Evolutionary conservation across 2,329 filamentous ascomycete species (phyloP).

Genomic region (Colletotrichum sojae): DNA sequence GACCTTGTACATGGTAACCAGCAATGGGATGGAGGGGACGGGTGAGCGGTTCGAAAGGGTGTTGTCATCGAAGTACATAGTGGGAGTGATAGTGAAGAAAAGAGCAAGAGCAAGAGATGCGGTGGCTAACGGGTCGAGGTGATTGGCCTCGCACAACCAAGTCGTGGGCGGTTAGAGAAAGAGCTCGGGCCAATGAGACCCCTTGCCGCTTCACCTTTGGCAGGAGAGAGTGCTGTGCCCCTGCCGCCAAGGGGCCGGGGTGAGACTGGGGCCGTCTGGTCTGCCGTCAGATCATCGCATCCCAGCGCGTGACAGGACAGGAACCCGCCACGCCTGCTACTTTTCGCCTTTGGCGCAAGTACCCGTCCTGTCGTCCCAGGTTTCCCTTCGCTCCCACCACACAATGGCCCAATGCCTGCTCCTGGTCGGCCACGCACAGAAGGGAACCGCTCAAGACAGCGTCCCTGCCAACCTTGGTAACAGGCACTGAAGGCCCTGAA

Average conservation of each 20-base stretch:
- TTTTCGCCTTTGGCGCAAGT: background rate
- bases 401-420: constrained; percentile 3
- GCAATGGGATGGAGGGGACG: constrained; percentile 44
- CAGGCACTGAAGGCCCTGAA: constrained; percentile 19
- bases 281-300: constrained; percentile 38
- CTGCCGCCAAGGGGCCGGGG: constrained; percentile 37
- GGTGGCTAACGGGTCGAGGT: constrained; percentile 42
- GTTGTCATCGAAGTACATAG: too few species aligned
- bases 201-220: constrained; percentile 46
- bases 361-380: constrained; percentile 17
- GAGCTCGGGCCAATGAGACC: constrained; percentile 51
- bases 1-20: constrained; percentile 39
- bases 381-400: constrained; percentile 22
- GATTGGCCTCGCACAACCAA: constrained; percentile 45
- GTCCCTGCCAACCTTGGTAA: too few species aligned
- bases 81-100: constrained; percentile 40
- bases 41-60: too few species aligned
- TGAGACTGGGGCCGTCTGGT: constrained; percentile 37
- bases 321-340: background rate
- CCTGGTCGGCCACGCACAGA: constrained; percentile 18
- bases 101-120: background rate
- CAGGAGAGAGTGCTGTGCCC: constrained; percentile 33
- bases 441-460: background rate
- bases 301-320: constrained; percentile 7
- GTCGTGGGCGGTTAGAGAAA: constrained; percentile 57